Conservation (phyloP, 1,139 yeast genomes). For the Yamadazyma kanchanaburiensis region DNA sequence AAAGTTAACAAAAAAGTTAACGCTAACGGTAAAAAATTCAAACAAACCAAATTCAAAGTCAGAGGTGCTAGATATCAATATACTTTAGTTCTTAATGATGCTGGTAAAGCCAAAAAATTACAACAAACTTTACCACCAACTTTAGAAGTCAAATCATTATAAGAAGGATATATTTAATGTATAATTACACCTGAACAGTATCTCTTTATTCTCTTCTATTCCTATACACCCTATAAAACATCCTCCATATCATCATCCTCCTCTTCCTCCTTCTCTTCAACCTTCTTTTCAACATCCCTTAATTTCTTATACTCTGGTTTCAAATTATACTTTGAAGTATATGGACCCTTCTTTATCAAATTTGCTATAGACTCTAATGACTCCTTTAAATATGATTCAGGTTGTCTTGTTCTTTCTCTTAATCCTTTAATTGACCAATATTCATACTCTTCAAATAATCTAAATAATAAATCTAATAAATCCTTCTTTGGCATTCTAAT, state of each 20-base stretch:
- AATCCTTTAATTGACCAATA: slow-evolving; percentile 96
- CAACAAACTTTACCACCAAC: slow-evolving; percentile 98
- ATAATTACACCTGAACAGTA: slow-evolving; percentile 12
- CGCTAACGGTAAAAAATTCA: slow-evolving; percentile 81
- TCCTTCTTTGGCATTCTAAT: slow-evolving; percentile 94
- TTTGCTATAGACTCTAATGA: slow-evolving; percentile 87
- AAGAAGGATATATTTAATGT: slow-evolving; percentile 32
- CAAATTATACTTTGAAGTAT: slow-evolving; percentile 85
- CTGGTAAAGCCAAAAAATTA: slow-evolving; percentile 97
- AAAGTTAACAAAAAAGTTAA: slow-evolving; percentile 85
- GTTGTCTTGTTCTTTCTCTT: slow-evolving; percentile 92
- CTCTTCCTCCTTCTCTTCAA: slow-evolving; percentile 45
- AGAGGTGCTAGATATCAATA: slow-evolving; percentile 94
- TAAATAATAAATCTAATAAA: slow-evolving; percentile 80
- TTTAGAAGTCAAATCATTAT: slow-evolving; percentile 71
- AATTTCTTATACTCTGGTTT: slow-evolving; percentile 86
- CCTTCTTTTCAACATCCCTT: slow-evolving; percentile 72
- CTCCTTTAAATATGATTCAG: slow-evolving; percentile 89
- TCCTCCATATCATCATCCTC: slow-evolving; percentile 46
- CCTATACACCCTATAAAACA: slow-evolving; percentile 19
- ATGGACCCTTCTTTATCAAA: slow-evolving; percentile 91
- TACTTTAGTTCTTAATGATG: slow-evolving; percentile 95
- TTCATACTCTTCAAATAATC: slow-evolving; percentile 90
- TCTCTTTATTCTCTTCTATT: slow-evolving; percentile 2
- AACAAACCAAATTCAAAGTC: slow-evolving; percentile 98